These are phyloP conservation scores for Acacia acuminata DNA, from an alignment of 306 rosid genomes.

Conservation along the genomic window DNA sequence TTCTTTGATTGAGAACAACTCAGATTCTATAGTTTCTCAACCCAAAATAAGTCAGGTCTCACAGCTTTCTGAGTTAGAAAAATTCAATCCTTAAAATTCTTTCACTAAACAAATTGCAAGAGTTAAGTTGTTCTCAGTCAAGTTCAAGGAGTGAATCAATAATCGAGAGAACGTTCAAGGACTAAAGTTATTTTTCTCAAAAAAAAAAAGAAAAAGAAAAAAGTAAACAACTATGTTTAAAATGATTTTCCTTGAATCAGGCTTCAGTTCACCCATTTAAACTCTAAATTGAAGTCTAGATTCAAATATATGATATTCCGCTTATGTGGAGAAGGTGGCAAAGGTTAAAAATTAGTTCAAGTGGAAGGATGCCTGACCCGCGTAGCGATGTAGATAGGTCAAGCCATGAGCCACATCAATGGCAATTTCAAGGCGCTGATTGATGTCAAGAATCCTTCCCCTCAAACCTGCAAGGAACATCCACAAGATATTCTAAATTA, in stretches of 20 bases:
- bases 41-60: neutral
- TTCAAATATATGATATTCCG: slow-evolving; percentile 12
- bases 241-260: slow-evolving; percentile 20
- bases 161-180: neutral
- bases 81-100: neutral
- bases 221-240: neutral
- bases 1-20: no score
- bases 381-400: slow-evolving; percentile 84
- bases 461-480: slow-evolving; percentile 58
- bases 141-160: neutral
- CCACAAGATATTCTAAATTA: slow-evolving; percentile 13
- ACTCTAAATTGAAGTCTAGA: slow-evolving; percentile 5
- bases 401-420: slow-evolving; percentile 96
- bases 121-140: neutral
- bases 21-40: neutral
- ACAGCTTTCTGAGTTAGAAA: neutral
- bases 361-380: slow-evolving; percentile 57
- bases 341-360: slow-evolving; percentile 12
- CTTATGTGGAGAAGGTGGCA: slow-evolving; percentile 17
- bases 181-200: neutral
- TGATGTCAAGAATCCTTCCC: slow-evolving; percentile 81
- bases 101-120: neutral
- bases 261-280: slow-evolving; percentile 22
- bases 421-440: slow-evolving; percentile 92
- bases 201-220: neutral